Conservation (phyloP, 495 filamentous ascomycete species). For the Platismatia glauca region DNA sequence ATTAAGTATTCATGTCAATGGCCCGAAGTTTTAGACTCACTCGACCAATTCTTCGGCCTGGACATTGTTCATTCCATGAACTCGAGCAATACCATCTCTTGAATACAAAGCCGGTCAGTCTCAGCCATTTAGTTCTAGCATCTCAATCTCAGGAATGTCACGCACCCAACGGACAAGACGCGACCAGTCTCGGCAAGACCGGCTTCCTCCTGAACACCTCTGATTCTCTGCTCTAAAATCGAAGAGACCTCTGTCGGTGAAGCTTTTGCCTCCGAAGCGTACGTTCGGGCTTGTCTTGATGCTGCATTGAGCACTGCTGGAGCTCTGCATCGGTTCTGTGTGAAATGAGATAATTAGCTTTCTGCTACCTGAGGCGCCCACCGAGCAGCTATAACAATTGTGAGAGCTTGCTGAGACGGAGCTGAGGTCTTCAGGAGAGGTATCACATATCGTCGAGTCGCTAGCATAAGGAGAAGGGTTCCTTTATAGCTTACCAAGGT, state of each 20-base stretch:
- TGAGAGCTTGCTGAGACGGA: neutral
- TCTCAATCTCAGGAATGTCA: conserved; percentile 22
- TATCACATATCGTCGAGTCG: neutral
- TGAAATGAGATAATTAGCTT: conserved; percentile 32
- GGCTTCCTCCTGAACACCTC: conserved; percentile 94
- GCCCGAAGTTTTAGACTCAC: conserved; percentile 52
- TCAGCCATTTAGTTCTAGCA: conserved; percentile 8
- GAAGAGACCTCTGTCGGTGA: conserved; percentile 96
- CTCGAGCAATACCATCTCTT: conserved; percentile 99
- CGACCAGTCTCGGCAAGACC: conserved; percentile 96
- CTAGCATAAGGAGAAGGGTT: conserved; percentile 27
- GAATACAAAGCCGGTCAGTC: conserved; percentile 17
- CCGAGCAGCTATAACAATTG: neutral
- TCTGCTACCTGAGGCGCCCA: conserved; percentile 14
- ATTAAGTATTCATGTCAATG: conserved; percentile 33
- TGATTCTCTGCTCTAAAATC: conserved; percentile 97
- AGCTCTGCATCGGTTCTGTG: conserved; percentile 75
- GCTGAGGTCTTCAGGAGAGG: neutral
- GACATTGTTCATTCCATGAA: conserved; percentile 99
- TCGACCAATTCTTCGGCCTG: conserved; percentile 99
- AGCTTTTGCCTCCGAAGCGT: conserved; percentile 90
- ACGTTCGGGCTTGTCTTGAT: conserved; percentile 73
- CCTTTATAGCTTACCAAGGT: conserved; percentile 68
- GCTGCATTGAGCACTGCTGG: conserved; percentile 63
- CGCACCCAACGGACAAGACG: conserved; percentile 98